Evolutionary conservation across 805 yeast genomes (phyloP), one percentile per base, ranked within the genome.

Genomic region (Nakazawaea sp.): DNA sequence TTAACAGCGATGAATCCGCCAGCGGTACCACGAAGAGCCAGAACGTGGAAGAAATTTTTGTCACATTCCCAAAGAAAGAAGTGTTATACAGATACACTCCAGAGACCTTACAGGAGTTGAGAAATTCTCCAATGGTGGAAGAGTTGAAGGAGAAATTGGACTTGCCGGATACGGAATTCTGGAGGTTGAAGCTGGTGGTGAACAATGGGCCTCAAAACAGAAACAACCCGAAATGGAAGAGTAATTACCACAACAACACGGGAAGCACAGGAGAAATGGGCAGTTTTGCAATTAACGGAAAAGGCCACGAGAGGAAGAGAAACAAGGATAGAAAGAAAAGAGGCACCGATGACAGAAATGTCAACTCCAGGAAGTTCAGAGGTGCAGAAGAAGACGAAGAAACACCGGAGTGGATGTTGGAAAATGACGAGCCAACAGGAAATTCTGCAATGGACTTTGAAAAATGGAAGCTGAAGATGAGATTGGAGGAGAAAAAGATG

Each of bases 401-500:
- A n/a, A 47, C 54, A 3, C 64, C 64, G 1, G 60, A 51, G 26
- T 61, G 66, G 66, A 50, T 61, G 58, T 27, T 51, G 43, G 53
- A 62, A 49, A 49, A 67, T 55, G 59, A 55, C 35, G 54, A 50
- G 27, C 56, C 58, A 13, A 43, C 50, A 58, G 80, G 80, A 16
- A 70, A 64, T 37, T 67, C 79, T 0, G 70, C 71, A 3, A 69
- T 70, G 37, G 81, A 75, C 43, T 75, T 75, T 46, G 82, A 75
- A 49, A 64, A 61, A 43, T 75, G 81, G 81, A 72, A 73, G 51
- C 53, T 66, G 33, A 63, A 61, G 43, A 70, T 72, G 79, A 64
- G 64, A 43, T 53, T 64, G 33, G 73, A 72, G 48, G 75, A 74
- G 27, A 63, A 64, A 25, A 63, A 59, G 42, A 61, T 65, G 45